phyloP scores from a whole-genome alignment of 1,139 yeast species.

The Kodamaea plutei region DNA sequence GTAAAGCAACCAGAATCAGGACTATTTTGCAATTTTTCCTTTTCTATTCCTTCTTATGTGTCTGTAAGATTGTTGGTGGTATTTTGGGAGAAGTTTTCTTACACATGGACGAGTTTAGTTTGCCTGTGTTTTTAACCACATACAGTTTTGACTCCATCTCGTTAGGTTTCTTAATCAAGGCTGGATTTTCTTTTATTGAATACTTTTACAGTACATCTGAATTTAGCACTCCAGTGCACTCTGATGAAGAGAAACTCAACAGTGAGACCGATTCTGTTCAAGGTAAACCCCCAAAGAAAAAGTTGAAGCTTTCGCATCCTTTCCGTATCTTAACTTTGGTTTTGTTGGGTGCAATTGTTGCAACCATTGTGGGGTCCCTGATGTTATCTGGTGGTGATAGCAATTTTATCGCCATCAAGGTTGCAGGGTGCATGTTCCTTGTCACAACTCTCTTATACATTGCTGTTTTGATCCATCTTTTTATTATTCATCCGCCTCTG shows the following conservation, averaged over 20 bases:
- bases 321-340: conserved; percentile 14
- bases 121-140: conserved; percentile 15
- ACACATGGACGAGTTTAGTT: conserved; percentile 6
- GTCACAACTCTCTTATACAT: conserved; percentile 5
- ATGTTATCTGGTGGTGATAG: conserved; percentile 2
- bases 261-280: background rate
- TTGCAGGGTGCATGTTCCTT: conserved; percentile 12
- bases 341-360: conserved; percentile 14
- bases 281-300: conserved; percentile 1
- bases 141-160: conserved; percentile 18
- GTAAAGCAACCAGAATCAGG: conserved; percentile 3
- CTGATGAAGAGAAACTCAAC: conserved; percentile 1
- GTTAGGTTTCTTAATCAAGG: conserved; percentile 16
- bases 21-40: conserved; percentile 5
- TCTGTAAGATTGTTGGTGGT: conserved; percentile 20
- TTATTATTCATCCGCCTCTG: conserved; percentile 1
- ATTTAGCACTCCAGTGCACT: background rate
- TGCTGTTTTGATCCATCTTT: conserved; percentile 5
- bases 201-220: conserved; percentile 4
- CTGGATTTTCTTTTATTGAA: conserved; percentile 11
- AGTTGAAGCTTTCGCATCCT: conserved; percentile 10
- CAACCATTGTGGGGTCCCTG: conserved; percentile 14
- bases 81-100: conserved; percentile 13
- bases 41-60: conserved; percentile 8
- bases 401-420: conserved; percentile 8